Percentiles rank a stretch among this genome's conserved stretches.
Conservation (phyloP, 495 filamentous ascomycete species). For the Cenococcum geophilum region DNA sequence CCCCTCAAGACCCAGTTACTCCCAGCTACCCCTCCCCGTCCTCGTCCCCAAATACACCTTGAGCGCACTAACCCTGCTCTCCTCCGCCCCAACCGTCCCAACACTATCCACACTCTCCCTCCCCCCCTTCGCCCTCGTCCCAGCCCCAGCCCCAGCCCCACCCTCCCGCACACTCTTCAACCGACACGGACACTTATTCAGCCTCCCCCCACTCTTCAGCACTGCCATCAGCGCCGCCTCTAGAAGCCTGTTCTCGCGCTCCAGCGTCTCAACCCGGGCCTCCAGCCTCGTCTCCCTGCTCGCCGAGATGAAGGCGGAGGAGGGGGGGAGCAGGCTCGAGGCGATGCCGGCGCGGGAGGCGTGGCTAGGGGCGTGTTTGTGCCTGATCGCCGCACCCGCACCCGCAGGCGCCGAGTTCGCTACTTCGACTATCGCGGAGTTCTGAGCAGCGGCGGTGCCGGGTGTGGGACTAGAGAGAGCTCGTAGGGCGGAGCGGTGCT, state of each 20-base stretch:
- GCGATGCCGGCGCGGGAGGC: conserved; percentile 1
- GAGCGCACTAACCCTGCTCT: neutral
- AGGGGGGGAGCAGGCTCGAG: neutral
- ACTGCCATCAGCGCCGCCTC: conserved; percentile 34
- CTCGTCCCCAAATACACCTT: conserved; percentile 29
- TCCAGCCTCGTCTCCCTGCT: conserved; percentile 13
- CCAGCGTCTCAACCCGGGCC: conserved; percentile 30
- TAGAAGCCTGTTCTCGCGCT: conserved; percentile 33
- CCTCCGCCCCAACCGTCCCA: neutral
- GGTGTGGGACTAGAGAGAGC: no score
- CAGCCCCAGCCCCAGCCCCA: neutral
- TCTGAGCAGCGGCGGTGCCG: neutral
- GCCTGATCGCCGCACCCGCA: neutral
- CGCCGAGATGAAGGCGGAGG: neutral
- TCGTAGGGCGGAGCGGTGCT: neutral
- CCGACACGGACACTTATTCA: conserved; percentile 20
- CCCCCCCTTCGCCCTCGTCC: neutral
- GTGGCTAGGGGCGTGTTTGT: neutral
- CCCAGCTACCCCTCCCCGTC: conserved; percentile 9
- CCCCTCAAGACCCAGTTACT: neutral
- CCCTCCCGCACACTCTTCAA: neutral
- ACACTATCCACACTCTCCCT: neutral
- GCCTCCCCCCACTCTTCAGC: conserved; percentile 24
- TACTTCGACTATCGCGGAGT: no score
- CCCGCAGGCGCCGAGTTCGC: no score